Conservation (phyloP, 345 rosid species). For the Ceriops tagal region DNA sequence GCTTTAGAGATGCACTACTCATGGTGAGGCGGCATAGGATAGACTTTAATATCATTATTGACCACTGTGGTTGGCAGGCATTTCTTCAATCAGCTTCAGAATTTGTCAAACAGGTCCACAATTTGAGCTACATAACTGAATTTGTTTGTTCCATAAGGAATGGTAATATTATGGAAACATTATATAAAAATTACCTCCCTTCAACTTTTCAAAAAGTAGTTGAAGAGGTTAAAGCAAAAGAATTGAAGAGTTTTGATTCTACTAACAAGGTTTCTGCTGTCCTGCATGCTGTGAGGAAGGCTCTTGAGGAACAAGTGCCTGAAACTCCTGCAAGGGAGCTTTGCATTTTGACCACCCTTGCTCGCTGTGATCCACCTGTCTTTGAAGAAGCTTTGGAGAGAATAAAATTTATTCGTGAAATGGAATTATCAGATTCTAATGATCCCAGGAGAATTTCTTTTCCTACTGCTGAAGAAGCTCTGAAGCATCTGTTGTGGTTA, state of each 20-base stretch:
- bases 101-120: constrained; percentile 77
- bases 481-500: constrained; percentile 93
- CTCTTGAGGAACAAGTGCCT: constrained; percentile 67
- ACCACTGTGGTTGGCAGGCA: constrained; percentile 75
- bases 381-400: constrained; percentile 84
- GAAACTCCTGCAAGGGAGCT: constrained; percentile 93
- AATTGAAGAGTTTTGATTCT: constrained; percentile 22
- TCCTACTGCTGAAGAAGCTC: constrained; percentile 94
- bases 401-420: constrained; percentile 79
- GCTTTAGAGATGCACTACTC: constrained; percentile 71
- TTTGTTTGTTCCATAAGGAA: constrained; percentile 82
- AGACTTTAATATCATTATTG: constrained; percentile 81
- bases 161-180: constrained; percentile 65
- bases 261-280: constrained; percentile 71
- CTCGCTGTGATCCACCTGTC: constrained; percentile 89
- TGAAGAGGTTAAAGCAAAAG: constrained; percentile 39
- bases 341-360: constrained; percentile 90
- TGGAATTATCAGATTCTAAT: constrained; percentile 64
- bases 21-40: constrained; percentile 98
- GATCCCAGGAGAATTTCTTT: constrained; percentile 47
- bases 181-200: constrained; percentile 54
- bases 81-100: constrained; percentile 71
- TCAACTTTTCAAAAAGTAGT: constrained; percentile 36
- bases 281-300: constrained; percentile 74
- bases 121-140: constrained; percentile 82